Conservation (phyloP, 2,329 filamentous ascomycete genomes). For the Paraphaeosphaeria sporulosa region DNA sequence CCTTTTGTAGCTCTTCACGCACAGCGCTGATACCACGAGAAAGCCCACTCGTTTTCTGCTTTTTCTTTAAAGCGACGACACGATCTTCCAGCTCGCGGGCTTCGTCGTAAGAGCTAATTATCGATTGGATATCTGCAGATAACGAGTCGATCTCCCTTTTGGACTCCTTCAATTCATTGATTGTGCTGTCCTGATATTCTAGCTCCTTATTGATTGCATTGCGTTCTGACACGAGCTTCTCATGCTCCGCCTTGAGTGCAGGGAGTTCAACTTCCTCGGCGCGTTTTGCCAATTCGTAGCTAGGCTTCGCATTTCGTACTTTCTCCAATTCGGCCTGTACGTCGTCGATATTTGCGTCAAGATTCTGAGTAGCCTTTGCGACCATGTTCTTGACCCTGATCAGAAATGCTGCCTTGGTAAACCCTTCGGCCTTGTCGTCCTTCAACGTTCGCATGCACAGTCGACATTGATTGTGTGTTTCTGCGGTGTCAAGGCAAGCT, state of each 20-base stretch:
- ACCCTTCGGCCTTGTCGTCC: constrained; percentile 62
- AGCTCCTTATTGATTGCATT: constrained; percentile 50
- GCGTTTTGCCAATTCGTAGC: constrained; percentile 78
- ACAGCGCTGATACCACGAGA: constrained; percentile 83
- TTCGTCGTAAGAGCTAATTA: constrained; percentile 75
- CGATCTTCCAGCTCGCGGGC: constrained; percentile 75
- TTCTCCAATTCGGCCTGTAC: constrained; percentile 67
- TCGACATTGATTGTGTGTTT: constrained; percentile 75
- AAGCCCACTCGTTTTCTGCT: constrained; percentile 72
- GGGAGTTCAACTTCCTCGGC: constrained; percentile 75
- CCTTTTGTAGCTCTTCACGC: constrained; percentile 73
- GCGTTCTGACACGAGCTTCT: constrained; percentile 54
- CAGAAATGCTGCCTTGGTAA: constrained; percentile 62
- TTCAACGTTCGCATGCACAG: constrained; percentile 78
- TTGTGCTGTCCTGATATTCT: constrained; percentile 71
- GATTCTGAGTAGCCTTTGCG: constrained; percentile 60
- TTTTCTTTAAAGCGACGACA: constrained; percentile 76
- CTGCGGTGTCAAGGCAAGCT: constrained; percentile 70
- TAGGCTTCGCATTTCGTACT: constrained; percentile 62
- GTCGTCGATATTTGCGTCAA: constrained; percentile 68
- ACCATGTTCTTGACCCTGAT: constrained; percentile 69
- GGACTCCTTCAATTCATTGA: constrained; percentile 68
- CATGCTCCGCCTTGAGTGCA: constrained; percentile 68
- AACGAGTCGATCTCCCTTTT: constrained; percentile 79
- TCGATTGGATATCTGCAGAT: constrained; percentile 76